phyloP scores from a whole-genome alignment of 768 basidiomycete genomes.

The Russula sp. region DNA sequence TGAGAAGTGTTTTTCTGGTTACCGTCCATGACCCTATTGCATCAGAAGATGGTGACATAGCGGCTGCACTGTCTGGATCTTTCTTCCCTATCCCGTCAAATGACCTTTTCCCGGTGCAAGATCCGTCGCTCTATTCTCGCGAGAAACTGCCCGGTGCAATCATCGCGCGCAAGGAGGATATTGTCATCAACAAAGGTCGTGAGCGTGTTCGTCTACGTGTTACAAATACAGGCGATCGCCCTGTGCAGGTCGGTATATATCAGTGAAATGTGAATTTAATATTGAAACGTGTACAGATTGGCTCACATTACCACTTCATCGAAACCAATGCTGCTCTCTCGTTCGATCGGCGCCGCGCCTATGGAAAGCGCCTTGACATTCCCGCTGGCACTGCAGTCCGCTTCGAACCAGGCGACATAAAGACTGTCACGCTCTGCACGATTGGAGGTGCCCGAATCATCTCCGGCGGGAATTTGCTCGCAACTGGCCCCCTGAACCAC shows the following conservation, averaged over 20 bases:
- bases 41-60: constrained; percentile 72
- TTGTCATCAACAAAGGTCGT: constrained; percentile 74
- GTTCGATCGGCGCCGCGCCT: constrained; percentile 80
- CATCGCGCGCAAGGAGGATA: constrained; percentile 58
- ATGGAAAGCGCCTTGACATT: constrained; percentile 88
- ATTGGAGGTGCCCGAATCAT: constrained; percentile 72
- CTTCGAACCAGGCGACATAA: constrained; percentile 90
- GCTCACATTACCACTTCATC: constrained; percentile 92
- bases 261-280: constrained; percentile 8
- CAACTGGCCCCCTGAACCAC: constrained; percentile 51
- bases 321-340: constrained; percentile 79
- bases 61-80: constrained; percentile 88
- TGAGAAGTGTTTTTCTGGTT: constrained; percentile 81
- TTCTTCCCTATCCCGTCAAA: constrained; percentile 80
- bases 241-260: constrained; percentile 67
- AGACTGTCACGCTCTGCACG: constrained; percentile 76
- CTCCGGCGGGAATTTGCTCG: constrained; percentile 78
- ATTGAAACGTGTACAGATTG: constrained; percentile 52
- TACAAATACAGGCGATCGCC: constrained; percentile 89
- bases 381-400: constrained; percentile 93
- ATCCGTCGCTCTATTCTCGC: constrained; percentile 48
- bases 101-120: constrained; percentile 58
- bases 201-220: constrained; percentile 69
- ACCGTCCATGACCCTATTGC: constrained; percentile 95
- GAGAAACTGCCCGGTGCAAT: constrained; percentile 73